These are phyloP conservation scores for Beauveria brongniartii DNA, from an alignment of 2,329 filamentous ascomycete species.

Conservation along the genomic window DNA sequence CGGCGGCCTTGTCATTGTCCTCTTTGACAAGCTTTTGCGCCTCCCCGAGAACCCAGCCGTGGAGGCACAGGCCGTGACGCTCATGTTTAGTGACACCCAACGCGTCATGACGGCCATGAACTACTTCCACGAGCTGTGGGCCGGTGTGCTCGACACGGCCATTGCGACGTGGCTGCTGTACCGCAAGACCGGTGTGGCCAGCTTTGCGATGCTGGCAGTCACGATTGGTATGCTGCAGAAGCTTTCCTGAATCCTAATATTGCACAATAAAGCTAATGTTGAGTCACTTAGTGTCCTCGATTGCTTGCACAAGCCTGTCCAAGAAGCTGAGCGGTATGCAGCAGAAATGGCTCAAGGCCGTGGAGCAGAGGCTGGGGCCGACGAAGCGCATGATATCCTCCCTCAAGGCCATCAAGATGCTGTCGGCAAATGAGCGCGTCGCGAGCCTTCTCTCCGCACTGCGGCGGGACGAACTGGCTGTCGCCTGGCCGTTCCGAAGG, in stretches of 20 bases:
- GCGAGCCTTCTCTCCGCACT: neutral
- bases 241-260: neutral
- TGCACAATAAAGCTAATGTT: neutral
- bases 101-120: slow-evolving; percentile 2
- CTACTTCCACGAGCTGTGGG: slow-evolving; percentile 3
- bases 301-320: neutral
- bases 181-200: neutral
- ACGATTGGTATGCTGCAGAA: neutral
- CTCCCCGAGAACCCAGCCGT: neutral
- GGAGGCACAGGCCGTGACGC: neutral
- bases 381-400: slow-evolving; percentile 1
- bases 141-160: neutral
- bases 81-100: slow-evolving; percentile 6
- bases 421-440: neutral
- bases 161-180: neutral
- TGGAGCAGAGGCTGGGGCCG: neutral
- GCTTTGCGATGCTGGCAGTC: neutral
- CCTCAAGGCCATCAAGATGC: slow-evolving; percentile 1
- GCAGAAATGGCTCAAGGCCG: neutral
- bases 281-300: neutral
- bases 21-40: slow-evolving; percentile 1
- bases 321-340: neutral
- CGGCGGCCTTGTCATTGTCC: neutral
- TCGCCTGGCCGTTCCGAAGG: neutral
- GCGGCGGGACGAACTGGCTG: neutral